Percentiles rank a stretch among this genome's conserved stretches.
These are phyloP conservation scores for Blastomyces silverae DNA, from an alignment of 2,329 filamentous ascomycete genomes.

Conservation along the genomic window DNA sequence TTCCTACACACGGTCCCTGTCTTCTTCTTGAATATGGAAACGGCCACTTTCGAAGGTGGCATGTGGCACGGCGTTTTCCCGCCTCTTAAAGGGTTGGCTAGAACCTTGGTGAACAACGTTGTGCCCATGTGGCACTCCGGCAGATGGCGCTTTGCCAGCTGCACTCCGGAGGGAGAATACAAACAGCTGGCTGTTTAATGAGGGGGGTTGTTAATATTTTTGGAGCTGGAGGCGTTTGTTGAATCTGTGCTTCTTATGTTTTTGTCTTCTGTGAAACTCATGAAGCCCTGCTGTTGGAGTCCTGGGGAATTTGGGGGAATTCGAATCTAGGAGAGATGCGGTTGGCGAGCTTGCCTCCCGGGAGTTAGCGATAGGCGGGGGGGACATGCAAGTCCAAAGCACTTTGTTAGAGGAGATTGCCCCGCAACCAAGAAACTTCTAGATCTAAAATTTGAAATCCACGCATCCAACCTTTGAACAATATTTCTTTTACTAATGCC, in stretches of 20 bases:
- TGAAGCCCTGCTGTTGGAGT: not conserved
- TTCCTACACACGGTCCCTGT: not conserved
- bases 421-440: too few species aligned
- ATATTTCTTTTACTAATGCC: too few species aligned
- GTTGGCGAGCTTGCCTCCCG: too few species aligned
- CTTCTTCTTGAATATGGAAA: slow-evolving; percentile 2
- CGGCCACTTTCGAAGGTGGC: not conserved
- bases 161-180: not conserved
- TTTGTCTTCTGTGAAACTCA: not conserved
- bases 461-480: too few species aligned
- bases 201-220: not conserved
- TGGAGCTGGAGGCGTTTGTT: not conserved
- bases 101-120: not conserved
- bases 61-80: slow-evolving; percentile 1
- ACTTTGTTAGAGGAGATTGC: too few species aligned
- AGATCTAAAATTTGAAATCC: too few species aligned
- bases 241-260: not conserved
- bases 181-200: slow-evolving; percentile 2
- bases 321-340: too few species aligned
- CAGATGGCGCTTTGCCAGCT: slow-evolving; percentile 1
- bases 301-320: too few species aligned
- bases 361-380: too few species aligned
- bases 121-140: slow-evolving; percentile 1
- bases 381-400: too few species aligned
- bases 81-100: not conserved